Evolutionary conservation across 2,329 filamentous ascomycete species (phyloP).

Genomic region (Ophiostoma montium): DNA sequence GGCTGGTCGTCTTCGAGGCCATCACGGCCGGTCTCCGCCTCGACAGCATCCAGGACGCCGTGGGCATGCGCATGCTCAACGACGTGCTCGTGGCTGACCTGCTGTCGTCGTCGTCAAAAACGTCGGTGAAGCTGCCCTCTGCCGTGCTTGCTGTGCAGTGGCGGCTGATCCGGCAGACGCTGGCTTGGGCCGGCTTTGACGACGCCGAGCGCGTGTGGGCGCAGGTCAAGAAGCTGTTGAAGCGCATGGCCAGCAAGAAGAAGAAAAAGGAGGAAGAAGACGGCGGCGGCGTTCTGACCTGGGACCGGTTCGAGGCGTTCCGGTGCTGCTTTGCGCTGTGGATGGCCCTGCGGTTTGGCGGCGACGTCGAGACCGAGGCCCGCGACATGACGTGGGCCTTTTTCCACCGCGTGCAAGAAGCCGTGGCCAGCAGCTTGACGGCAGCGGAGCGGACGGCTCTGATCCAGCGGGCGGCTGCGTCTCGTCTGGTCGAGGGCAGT

Average conservation of each 20-base stretch:
- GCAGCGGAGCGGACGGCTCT: constrained; percentile 1
- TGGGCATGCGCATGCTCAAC: constrained; percentile 25
- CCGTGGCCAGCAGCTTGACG: constrained; percentile 3
- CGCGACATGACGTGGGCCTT: constrained; percentile 16
- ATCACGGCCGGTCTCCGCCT: constrained; percentile 27
- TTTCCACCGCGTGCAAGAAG: constrained; percentile 15
- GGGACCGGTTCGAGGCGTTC: constrained; percentile 20
- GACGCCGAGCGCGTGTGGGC: constrained; percentile 17
- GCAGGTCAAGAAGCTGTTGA: background rate
- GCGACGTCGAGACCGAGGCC: constrained; percentile 16
- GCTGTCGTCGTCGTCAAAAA: background rate
- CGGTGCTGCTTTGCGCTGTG: constrained; percentile 19
- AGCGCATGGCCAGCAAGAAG: background rate
- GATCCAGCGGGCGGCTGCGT: background rate
- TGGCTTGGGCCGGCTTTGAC: constrained; percentile 16
- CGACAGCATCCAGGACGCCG: constrained; percentile 29
- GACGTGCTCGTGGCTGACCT: constrained; percentile 15
- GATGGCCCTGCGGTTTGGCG: constrained; percentile 17
- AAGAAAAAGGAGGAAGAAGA: constrained; percentile 8
- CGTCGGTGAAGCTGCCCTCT: background rate
- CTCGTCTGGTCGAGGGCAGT: background rate
- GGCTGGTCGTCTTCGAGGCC: constrained; percentile 29
- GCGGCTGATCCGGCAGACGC: constrained; percentile 16
- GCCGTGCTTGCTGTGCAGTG: constrained; percentile 10
- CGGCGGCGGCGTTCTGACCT: constrained; percentile 12